Base-by-base conservation (phyloP, 108 stramenopile species). In the Cyclotella distinguenda region DNA sequence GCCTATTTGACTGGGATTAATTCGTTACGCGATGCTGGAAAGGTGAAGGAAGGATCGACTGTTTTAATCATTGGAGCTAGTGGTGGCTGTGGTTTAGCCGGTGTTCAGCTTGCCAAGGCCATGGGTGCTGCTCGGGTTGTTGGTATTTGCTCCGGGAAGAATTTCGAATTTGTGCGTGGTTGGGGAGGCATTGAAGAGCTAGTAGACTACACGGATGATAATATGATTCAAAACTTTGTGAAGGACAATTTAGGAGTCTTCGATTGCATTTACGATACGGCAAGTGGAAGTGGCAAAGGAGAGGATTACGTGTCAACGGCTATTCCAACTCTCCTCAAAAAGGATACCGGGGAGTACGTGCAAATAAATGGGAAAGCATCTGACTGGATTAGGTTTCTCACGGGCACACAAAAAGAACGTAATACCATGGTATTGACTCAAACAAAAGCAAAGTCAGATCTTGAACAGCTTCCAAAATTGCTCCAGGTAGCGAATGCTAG, bases 201-300 rank as follows among this genome's bases (percentile, higher is more conserved):
- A 32, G 58, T 81, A 6, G 71, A 77, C 42, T 81, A 81, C 39
- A 67, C 68, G 0, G 60, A 81, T 56, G 51, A 60, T 25, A 44
- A 33, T 33, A 53, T 53, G 26, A 38, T 81, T 56, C 13, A 43
- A 2, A 43, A 59, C 8, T 81, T 81, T 54, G 35, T 39, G 13
- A 45, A 67, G 9, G 48, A 75, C 4, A 77, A 67, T 47, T 33
- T 18, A 15, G 80, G 80, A 44, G 62, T 34, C 34, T 66, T 81
- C 47, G 76, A 81, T 58, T 70, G 61, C 46, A 62, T 81, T 46
- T 81, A 77, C 50, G 80, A 81, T 39, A 70, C 80, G 13, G 80
- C 76, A 23, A 74, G 75, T 2, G 60, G 61, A 15, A 73, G 75
- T 57, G 79, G 74, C 13, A 57, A 70, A 10, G 79, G 79, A 7